Percentiles rank a stretch among this genome's conserved stretches.
Evolutionary conservation across 257 asterid genomes (phyloP).

Genomic region (Solanum ossicruentum): DNA sequence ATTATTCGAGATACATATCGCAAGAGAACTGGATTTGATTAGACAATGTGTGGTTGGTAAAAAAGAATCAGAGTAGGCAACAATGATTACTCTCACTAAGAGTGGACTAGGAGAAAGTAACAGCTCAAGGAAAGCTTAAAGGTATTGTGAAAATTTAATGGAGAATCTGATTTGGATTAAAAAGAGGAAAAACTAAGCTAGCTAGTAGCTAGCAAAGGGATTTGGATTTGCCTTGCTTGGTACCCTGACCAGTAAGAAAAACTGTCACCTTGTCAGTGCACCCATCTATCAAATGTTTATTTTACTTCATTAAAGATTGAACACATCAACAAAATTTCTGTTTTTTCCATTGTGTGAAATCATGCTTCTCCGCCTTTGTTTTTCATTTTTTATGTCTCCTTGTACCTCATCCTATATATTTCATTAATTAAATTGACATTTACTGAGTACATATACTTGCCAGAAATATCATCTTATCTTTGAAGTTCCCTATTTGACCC

Average conservation of each 20-base stretch:
- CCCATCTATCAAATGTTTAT: neutral
- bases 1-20: neutral
- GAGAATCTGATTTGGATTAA: neutral
- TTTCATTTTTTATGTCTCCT: neutral
- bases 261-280: neutral
- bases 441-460: neutral
- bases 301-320: neutral
- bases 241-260: neutral
- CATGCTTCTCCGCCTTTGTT: neutral
- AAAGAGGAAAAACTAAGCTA: neutral
- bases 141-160: neutral
- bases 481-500: neutral
- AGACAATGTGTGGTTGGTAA: neutral
- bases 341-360: neutral
- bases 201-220: neutral
- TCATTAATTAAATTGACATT: neutral
- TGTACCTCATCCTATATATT: neutral
- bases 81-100: neutral
- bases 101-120: neutral
- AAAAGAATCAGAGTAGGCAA: neutral
- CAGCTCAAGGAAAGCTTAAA: neutral
- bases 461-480: neutral
- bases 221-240: neutral
- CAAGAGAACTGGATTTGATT: neutral
- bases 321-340: neutral